Conservation (phyloP, 345 rosid genomes). For the Gossypium turneri region DNA sequence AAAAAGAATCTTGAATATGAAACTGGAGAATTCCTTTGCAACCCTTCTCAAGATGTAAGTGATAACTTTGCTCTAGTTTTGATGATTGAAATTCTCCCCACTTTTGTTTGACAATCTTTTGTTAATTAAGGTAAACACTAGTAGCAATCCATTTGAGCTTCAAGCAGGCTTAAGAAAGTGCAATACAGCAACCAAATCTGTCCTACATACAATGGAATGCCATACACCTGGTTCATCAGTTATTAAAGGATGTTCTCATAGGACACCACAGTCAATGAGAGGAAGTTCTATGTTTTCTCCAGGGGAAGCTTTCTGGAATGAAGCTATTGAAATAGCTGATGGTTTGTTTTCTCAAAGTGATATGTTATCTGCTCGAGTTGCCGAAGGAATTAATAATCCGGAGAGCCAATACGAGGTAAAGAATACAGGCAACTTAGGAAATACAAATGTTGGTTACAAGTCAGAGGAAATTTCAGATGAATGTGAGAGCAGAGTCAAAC, state of each 20-base stretch:
- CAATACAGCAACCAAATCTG: slow-evolving; percentile 36
- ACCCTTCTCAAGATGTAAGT: slow-evolving; percentile 44
- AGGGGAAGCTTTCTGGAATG: slow-evolving; percentile 97
- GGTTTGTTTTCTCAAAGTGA: slow-evolving; percentile 49
- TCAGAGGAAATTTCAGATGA: slow-evolving; percentile 34
- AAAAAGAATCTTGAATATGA: slow-evolving; percentile 44
- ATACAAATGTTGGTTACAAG: slow-evolving; percentile 32
- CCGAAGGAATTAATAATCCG: slow-evolving; percentile 24
- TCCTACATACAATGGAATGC: slow-evolving; percentile 36
- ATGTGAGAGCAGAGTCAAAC: slow-evolving; percentile 37
- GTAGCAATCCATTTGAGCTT: slow-evolving; percentile 26
- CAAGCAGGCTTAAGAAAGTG: slow-evolving; percentile 63
- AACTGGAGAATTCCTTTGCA: slow-evolving; percentile 24
- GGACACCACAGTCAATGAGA: slow-evolving; percentile 66
- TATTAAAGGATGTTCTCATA: slow-evolving; percentile 34
- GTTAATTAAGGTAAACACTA: slow-evolving; percentile 32
- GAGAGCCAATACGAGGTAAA: slow-evolving; percentile 21
- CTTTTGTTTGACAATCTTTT: slow-evolving; percentile 11
- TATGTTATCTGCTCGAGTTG: slow-evolving; percentile 25
- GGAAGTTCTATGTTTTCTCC: slow-evolving; percentile 94
- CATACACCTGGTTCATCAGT: slow-evolving; percentile 59
- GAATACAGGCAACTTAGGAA: slow-evolving; percentile 24
- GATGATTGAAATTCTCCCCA: neutral
- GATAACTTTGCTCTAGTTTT: slow-evolving; percentile 12
- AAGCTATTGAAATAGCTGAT: slow-evolving; percentile 91